Percentiles rank a stretch among this genome's conserved stretches.
These are phyloP conservation scores for Ilex aquifolium DNA, from an alignment of 257 asterid species.

Conservation along the genomic window DNA sequence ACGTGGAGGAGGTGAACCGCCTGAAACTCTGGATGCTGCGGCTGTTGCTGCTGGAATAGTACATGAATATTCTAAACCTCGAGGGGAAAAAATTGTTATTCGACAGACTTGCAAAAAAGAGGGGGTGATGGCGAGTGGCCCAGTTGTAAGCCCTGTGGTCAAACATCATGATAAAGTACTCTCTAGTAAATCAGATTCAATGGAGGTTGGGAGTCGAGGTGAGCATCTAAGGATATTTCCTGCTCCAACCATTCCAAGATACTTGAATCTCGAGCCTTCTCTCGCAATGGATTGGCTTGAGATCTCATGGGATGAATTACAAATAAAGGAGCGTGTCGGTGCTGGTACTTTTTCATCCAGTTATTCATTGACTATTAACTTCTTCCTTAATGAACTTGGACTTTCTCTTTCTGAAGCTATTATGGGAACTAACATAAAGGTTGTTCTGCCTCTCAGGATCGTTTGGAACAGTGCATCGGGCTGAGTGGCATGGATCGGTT, in stretches of 20 bases:
- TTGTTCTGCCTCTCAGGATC: conserved; percentile 50
- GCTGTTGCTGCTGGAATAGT: conserved; percentile 22
- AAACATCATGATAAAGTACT: conserved; percentile 38
- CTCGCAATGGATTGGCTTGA: conserved; percentile 99
- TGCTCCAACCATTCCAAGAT: conserved; percentile 51
- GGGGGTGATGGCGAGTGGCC: conserved; percentile 38
- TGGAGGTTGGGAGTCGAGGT: conserved; percentile 34
- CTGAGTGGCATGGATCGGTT: conserved; percentile 99
- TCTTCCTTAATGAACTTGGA: too few relatives aligned
- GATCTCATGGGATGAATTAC: conserved; percentile 94
- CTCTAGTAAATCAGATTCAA: conserved; percentile 28
- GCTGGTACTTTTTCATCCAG: conserved; percentile 51
- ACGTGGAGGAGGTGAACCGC: conserved; percentile 9
- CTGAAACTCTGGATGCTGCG: conserved; percentile 29
- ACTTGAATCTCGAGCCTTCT: conserved; percentile 74
- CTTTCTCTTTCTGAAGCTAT: not conserved
- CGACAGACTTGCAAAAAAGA: conserved; percentile 47
- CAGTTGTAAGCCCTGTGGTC: conserved; percentile 30
- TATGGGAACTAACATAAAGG: conserved; percentile 15
- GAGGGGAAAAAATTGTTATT: conserved; percentile 37
- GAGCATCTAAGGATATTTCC: conserved; percentile 28
- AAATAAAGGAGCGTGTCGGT: conserved; percentile 87
- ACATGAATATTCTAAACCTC: conserved; percentile 28
- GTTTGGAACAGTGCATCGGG: conserved; percentile 98
- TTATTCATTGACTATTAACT: not conserved